Evolutionary conservation across 768 basidiomycete species (phyloP).

Genomic region (Nidularia sp.): DNA sequence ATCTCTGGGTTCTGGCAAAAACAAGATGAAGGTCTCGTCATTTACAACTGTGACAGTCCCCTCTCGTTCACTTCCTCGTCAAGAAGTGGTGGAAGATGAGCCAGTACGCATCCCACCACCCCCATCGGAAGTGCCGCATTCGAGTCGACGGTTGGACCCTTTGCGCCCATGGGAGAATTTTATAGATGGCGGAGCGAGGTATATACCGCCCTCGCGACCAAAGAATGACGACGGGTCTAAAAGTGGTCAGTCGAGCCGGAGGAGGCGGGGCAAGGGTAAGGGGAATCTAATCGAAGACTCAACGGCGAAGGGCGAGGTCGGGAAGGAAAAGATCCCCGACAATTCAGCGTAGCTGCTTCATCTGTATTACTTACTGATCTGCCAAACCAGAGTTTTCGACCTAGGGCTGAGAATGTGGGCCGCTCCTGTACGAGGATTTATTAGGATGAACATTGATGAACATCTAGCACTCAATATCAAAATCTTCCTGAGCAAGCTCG

Average conservation of each 20-base stretch:
- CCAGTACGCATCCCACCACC: conserved; percentile 36
- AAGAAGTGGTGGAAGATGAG: conserved; percentile 27
- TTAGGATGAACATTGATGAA: too few species aligned
- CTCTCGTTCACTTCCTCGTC: conserved; percentile 29
- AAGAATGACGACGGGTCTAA: conserved; percentile 2
- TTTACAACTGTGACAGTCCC: conserved; percentile 37
- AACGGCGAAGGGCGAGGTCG: too few species aligned
- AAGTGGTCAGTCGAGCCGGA: background rate
- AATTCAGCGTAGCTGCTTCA: too few species aligned
- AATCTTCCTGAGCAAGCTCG: too few species aligned
- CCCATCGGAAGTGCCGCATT: conserved; percentile 28
- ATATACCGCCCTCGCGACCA: conserved; percentile 22
- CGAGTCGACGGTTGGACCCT: conserved; percentile 18
- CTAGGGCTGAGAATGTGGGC: too few species aligned
- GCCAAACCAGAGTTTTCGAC: too few species aligned
- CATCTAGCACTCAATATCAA: too few species aligned
- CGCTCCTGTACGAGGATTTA: too few species aligned
- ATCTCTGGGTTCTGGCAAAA: conserved; percentile 45
- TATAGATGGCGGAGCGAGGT: conserved; percentile 23
- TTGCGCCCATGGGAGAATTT: conserved; percentile 42
- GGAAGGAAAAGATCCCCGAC: too few species aligned
- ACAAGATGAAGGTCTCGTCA: conserved; percentile 51
- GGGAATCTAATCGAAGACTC: background rate
- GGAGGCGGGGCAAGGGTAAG: background rate
- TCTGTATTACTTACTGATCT: too few species aligned